Percentiles rank a stretch among this genome's conserved stretches.
Evolutionary conservation across 805 yeast genomes (phyloP).

Genomic region (Candida palmyrensis): DNA sequence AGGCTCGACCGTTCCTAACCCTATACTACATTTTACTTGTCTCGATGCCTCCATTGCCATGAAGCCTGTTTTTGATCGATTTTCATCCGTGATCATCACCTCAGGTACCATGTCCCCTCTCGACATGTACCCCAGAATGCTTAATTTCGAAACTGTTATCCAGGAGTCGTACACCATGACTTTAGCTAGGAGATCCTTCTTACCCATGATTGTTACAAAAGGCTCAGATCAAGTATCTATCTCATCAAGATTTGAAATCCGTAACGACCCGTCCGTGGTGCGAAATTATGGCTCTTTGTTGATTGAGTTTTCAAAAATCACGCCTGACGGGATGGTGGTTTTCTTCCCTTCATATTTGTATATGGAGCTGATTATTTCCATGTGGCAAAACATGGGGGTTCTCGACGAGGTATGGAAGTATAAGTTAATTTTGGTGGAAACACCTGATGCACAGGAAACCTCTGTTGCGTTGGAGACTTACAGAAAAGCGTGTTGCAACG

Average conservation of each 20-base stretch:
- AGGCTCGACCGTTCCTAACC: slow-evolving; percentile 93
- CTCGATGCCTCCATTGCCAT: slow-evolving; percentile 97
- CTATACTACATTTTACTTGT: slow-evolving; percentile 88
- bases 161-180: slow-evolving; percentile 97
- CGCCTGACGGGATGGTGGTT: slow-evolving; percentile 98
- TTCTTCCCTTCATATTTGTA: slow-evolving; percentile 95
- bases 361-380: slow-evolving; percentile 96
- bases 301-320: slow-evolving; percentile 88
- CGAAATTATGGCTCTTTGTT: slow-evolving; percentile 92
- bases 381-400: slow-evolving; percentile 99
- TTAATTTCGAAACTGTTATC: slow-evolving; percentile 86
- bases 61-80: slow-evolving; percentile 92
- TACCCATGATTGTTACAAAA: slow-evolving; percentile 94
- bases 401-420: slow-evolving; percentile 98
- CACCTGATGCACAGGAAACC: slow-evolving; percentile 99
- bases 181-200: slow-evolving; percentile 81
- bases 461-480: slow-evolving; percentile 93
- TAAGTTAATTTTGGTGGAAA: slow-evolving; percentile 89
- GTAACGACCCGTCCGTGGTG: slow-evolving; percentile 97
- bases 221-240: slow-evolving; percentile 98
- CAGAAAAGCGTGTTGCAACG: slow-evolving; percentile 93
- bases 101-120: slow-evolving; percentile 98
- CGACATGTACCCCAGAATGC: slow-evolving; percentile 98
- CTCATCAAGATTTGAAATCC: slow-evolving; percentile 90
- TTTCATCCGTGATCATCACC: slow-evolving; percentile 88